A percentile compares a stretch with the other conserved stretches of the same genome.
Evolutionary conservation across 1,284 basidiomycete species (phyloP).

Genomic region (Coniferiporia sulphurascens): DNA sequence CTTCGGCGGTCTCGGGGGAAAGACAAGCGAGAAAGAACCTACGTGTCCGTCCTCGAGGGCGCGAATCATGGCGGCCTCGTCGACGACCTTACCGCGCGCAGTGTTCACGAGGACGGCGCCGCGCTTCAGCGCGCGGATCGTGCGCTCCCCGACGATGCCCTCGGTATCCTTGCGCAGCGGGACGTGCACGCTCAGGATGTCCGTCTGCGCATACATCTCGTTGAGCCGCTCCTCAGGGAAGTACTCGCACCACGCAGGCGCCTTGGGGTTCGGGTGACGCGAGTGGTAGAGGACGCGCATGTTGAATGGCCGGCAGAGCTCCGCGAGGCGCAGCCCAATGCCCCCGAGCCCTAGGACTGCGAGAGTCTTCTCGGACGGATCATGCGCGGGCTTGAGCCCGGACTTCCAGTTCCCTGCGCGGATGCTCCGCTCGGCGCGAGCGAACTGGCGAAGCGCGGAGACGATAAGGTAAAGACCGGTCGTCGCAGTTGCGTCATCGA

Average conservation of each 20-base stretch:
- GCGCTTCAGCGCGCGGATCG: conserved; percentile 78
- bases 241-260: conserved; percentile 77
- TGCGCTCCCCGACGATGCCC: conserved; percentile 69
- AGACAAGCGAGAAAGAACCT: conserved; percentile 27
- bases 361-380: conserved; percentile 75
- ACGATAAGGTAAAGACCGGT: conserved; percentile 83
- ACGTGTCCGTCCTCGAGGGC: conserved; percentile 85
- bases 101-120: conserved; percentile 86
- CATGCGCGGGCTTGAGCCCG: conserved; percentile 54
- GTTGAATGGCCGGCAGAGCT: conserved; percentile 68
- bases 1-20: conserved; percentile 6
- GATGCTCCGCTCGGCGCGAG: conserved; percentile 66
- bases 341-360: conserved; percentile 90
- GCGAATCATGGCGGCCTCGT: conserved; percentile 81
- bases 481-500: conserved; percentile 90
- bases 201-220: conserved; percentile 69
- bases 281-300: conserved; percentile 88
- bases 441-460: conserved; percentile 79
- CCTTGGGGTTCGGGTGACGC: conserved; percentile 49
- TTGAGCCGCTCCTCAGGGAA: conserved; percentile 55
- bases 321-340: conserved; percentile 72
- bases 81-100: conserved; percentile 84
- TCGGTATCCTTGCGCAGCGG: conserved; percentile 72
- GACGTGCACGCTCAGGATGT: conserved; percentile 77
- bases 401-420: conserved; percentile 53